Base-by-base conservation (phyloP, 192 early-diverging fungal species). In the Rhizoclosmatium sp. region DNA sequence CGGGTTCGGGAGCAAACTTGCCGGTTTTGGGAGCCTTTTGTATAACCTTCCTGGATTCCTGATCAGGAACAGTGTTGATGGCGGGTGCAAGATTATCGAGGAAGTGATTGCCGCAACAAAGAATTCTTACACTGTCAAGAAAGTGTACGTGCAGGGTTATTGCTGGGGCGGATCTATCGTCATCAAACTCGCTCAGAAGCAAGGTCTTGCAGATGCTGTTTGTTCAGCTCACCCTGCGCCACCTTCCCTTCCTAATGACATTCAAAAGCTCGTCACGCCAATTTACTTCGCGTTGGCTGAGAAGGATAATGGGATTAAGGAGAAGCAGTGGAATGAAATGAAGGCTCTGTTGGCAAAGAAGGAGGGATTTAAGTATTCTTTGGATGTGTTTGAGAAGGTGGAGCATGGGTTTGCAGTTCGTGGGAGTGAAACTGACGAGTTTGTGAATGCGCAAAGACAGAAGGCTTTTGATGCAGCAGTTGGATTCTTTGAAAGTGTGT, bases 381-480 rank as follows among this genome's bases (percentile, higher is more conserved):
- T 71, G 7, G 78, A 72, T 14, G 48, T 31, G 56, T 80, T 72
- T 47, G 69, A 70, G 23, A 70, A 70, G 0, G 69, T 48, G 40
- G 47, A 60, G 46, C 78, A 80, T 54, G 78, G 78, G 3, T 80
- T 80, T 73, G 78, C 78, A 41, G 71, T 71, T 10, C 41, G 78
- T 19, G 69, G 78, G 23, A 61, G 41, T 65, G 70, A 65, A 23
- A 4, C 59, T 7, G 78, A 73, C 45, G 42, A 59, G 12, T 14
- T 66, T 42, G 47, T 75, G 1, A 68, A 31, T 2, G 71, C 31
- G 47, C 21, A 40, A 47, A 42, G 44, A 9, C 64, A 66, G 31
- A 68, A n/a, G 23, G 67, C 61, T 21, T 74, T 65, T 7, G 46
- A 45, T 2, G 40, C 12, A 10, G n/a, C 60, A 3, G 21, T 61